phyloP scores from a whole-genome alignment of 1,139 yeast species.

The Fermentozyma sake region DNA sequence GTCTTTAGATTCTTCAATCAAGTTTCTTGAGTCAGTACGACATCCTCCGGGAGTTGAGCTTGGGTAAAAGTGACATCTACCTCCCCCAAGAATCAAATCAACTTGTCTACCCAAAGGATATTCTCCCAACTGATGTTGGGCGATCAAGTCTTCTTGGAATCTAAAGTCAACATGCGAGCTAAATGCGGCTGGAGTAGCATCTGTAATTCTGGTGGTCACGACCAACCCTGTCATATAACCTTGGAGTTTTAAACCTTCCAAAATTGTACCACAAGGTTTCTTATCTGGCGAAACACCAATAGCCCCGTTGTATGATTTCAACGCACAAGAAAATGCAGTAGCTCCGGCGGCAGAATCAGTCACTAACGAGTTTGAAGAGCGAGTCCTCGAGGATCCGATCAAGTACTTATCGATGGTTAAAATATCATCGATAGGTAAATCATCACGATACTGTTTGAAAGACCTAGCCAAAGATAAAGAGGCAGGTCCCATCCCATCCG shows the following conservation, averaged over 20 bases:
- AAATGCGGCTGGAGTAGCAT: conserved; percentile 25
- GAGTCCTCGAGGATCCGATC: conserved; percentile 22
- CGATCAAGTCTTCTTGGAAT: conserved; percentile 24
- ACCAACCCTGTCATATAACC: conserved; percentile 25
- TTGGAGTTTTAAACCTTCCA: conserved; percentile 23
- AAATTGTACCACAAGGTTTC: conserved; percentile 22
- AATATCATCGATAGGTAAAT: conserved; percentile 15
- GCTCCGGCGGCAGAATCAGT: conserved; percentile 30
- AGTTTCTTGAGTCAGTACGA: conserved; percentile 19
- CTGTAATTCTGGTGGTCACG: conserved; percentile 24
- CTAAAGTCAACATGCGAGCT: conserved; percentile 22
- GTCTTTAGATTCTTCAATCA: conserved; percentile 16
- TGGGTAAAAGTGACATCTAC: conserved; percentile 23
- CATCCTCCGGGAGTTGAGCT: conserved; percentile 15
- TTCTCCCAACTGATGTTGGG: conserved; percentile 25
- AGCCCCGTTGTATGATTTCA: conserved; percentile 25
- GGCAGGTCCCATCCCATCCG: conserved; percentile 29
- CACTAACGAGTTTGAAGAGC: conserved; percentile 19
- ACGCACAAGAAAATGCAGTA: conserved; percentile 23
- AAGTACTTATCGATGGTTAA: conserved; percentile 18
- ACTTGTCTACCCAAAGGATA: conserved; percentile 21
- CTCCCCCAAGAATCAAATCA: conserved; percentile 27
- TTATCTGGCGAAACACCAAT: conserved; percentile 21
- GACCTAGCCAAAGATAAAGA: conserved; percentile 23
- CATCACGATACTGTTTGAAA: conserved; percentile 20